Conservation (phyloP, 192 early-diverging fungal genomes). For the Rhizophagus clarus region DNA sequence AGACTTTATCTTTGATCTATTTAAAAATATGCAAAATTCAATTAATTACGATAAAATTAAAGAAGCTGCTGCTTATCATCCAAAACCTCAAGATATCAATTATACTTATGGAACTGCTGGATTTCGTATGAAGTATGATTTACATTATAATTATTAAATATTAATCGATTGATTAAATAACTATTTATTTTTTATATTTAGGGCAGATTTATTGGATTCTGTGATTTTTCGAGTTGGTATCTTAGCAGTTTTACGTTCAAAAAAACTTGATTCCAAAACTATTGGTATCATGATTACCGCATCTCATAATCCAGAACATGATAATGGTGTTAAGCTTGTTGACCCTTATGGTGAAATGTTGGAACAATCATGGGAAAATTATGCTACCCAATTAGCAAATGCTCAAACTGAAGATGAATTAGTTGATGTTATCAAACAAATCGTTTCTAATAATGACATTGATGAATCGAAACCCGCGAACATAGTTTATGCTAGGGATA, state of each 20-base stretch:
- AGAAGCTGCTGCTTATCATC: slow-evolving; percentile 66
- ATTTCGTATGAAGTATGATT: slow-evolving; percentile 87
- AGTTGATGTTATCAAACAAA: slow-evolving; percentile 58
- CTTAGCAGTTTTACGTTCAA: slow-evolving; percentile 89
- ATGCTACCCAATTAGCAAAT: slow-evolving; percentile 90
- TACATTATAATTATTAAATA: background rate
- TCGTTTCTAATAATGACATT: slow-evolving; percentile 70
- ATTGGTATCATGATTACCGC: slow-evolving; percentile 99
- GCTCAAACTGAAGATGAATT: slow-evolving; percentile 69
- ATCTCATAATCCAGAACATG: slow-evolving; percentile 96
- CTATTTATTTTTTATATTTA: slow-evolving; percentile 26
- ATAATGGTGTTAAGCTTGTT: slow-evolving; percentile 98
- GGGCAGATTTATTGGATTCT: slow-evolving; percentile 86
- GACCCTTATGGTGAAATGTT: slow-evolving; percentile 99
- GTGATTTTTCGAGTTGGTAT: slow-evolving; percentile 93
- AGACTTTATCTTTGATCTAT: background rate
- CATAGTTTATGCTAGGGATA: slow-evolving; percentile 91
- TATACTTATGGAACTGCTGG: slow-evolving; percentile 97
- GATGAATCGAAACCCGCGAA: slow-evolving; percentile 65
- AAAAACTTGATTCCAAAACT: slow-evolving; percentile 75
- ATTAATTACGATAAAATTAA: slow-evolving; percentile 44
- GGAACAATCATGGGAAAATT: slow-evolving; percentile 90
- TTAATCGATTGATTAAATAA: too few relatives aligned
- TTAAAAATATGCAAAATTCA: slow-evolving; percentile 31
- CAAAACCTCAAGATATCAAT: slow-evolving; percentile 59